Base-by-base conservation (phyloP, 345 rosid species). In the Hirschfeldia incana region DNA sequence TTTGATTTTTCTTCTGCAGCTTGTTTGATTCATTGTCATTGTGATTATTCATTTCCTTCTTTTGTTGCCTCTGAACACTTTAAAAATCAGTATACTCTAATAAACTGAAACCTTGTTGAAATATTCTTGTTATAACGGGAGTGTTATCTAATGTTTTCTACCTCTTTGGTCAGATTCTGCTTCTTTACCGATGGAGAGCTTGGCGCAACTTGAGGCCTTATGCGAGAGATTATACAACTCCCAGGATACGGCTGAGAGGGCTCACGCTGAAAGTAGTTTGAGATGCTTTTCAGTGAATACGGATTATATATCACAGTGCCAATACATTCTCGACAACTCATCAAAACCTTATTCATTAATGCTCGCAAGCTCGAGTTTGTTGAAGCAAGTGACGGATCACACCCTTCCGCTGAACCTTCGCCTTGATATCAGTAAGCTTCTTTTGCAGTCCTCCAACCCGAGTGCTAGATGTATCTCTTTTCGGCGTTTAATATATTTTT, bases 341-440 rank as follows among this genome's bases (percentile, higher is more conserved):
- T 79, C 91, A 83, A 93, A 93, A 79, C 98, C 99, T 32, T 96
- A 96, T 11, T 93, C 99, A 0, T 84, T 96, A 82, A 96, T 96
- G 99, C 98, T 96, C 11, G 99, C 99, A 60, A 93, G 98, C 88
- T 93, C 99, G 44, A 96, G 98, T 81, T 83, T 95, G 82, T 65
- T 95, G 72, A 93, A 91, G 86, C 99, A 93, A 90, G 98, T 95
- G 71, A 91, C 99, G 0, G 99, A 93, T 81, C 98, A 93, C 77
- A 90, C 89, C 74, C 96, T 95, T 53, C 87, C 97, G 26, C 70
- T 89, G 77, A 89, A 86, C 73, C 94, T 96, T 66, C 98, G 99
- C 63, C 97, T 96, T 57, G 98, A 93, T 85, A 93, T 96, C 79
- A 80, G 98, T 87, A 92, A 82, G 77, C 67, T 65, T 80, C 78